Evolutionary conservation across 2,329 filamentous ascomycete species (phyloP).

Genomic region (Byssothecium circinans): DNA sequence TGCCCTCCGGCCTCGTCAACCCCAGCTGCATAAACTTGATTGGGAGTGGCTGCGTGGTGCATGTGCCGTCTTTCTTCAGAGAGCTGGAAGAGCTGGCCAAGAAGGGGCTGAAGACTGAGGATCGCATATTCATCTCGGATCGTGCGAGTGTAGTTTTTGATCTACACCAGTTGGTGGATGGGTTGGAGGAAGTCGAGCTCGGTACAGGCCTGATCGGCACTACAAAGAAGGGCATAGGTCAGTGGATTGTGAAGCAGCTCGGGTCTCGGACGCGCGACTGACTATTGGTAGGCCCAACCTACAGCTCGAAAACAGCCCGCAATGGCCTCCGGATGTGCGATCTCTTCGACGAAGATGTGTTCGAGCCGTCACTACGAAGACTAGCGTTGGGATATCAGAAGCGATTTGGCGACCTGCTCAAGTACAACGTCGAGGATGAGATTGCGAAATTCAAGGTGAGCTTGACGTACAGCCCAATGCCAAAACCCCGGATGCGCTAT

Average conservation of each 20-base stretch:
- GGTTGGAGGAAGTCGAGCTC: constrained; percentile 62
- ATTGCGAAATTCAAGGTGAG: constrained; percentile 61
- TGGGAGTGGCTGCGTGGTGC: constrained; percentile 66
- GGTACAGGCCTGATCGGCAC: constrained; percentile 53
- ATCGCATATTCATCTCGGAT: constrained; percentile 66
- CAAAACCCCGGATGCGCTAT: no score
- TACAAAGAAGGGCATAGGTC: constrained; percentile 54
- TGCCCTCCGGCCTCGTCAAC: constrained; percentile 68
- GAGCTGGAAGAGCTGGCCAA: constrained; percentile 63
- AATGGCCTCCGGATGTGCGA: constrained; percentile 68
- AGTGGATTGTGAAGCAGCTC: constrained; percentile 7
- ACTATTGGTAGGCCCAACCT: constrained; percentile 51
- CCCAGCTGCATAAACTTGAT: constrained; percentile 72
- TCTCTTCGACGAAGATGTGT: constrained; percentile 66
- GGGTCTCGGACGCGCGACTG: no score
- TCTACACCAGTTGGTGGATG: constrained; percentile 68
- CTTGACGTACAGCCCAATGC: not conserved
- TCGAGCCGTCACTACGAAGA: constrained; percentile 66
- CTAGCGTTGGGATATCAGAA: constrained; percentile 67
- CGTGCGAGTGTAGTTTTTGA: constrained; percentile 66
- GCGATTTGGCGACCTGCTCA: constrained; percentile 66
- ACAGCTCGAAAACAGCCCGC: constrained; percentile 65
- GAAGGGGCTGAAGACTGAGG: constrained; percentile 61
- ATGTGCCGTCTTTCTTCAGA: constrained; percentile 68
- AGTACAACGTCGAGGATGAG: constrained; percentile 72